Base-by-base conservation (phyloP, 169 alveolate species). In the Babesia caballi region DNA sequence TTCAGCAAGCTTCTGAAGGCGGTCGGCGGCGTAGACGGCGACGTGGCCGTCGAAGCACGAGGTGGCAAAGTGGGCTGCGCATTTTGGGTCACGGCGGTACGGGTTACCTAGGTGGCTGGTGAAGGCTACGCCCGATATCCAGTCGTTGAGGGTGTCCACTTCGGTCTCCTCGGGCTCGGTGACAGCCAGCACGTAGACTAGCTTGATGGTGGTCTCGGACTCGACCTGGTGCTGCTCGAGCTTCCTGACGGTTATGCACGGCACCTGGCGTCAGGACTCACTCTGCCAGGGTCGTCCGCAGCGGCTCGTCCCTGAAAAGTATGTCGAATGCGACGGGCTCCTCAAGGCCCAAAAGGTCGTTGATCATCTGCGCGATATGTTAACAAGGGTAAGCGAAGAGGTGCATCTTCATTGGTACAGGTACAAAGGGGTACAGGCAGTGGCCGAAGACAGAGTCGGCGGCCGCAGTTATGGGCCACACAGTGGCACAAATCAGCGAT, bases 211-310 rank as follows among this genome's bases (percentile, higher is more conserved):
- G 41, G 82, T 41, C 28, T 78, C 87, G 21, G 87, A 70, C 50
- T 68, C 40, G 6, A 78, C 61, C 12, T 68, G 41, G 30, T 19
- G 63, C 35, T 54, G 35, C 19, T 66, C 83, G 38, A 78, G 52
- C 41, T 53, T 70, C 35, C 87, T 78, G 35, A 9, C 19, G 9
- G 23, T 9, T 36, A 46, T 67, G 35, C 21, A 27, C 19, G 11
- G 53, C 63, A 47, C 15, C n/a, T 12, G 15, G 15, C n/a, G 40
- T 12, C 4, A 17, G 33, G 0, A 33, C 74, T 17, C 17, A 78
- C 87, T 78, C 87, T 40, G 87, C 57, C 41, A 78, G 54, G 2
- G 87, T 58, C 12, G 69, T 54, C 35, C 87, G 21, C 52, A 78
- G 68, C 27, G 77, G 68, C 17, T 78, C 73, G 41, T 78, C 67